phyloP scores from a whole-genome alignment of 1,284 basidiomycete species.

The Thelephora terrestris region DNA sequence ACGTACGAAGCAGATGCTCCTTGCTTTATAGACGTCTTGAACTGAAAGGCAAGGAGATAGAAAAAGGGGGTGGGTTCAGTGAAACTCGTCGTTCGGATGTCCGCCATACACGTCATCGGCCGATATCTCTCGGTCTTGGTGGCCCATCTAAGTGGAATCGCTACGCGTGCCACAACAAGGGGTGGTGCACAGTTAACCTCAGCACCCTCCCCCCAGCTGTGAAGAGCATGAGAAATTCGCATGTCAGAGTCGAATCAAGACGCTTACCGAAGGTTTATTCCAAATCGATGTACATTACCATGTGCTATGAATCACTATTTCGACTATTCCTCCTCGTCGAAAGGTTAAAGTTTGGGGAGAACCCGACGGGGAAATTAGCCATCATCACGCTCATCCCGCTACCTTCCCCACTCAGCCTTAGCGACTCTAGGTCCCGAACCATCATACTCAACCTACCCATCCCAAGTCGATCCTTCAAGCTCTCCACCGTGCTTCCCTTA shows the following conservation, averaged over 20 bases:
- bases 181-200: no score
- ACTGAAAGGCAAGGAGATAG: no score
- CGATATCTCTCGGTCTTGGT: no score
- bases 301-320: neutral
- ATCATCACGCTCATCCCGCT: slow-evolving; percentile 28
- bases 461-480: slow-evolving; percentile 59
- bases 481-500: slow-evolving; percentile 26
- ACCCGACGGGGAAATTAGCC: slow-evolving; percentile 38
- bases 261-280: no score
- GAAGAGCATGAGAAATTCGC: no score
- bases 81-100: no score
- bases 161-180: neutral
- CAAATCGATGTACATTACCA: no score
- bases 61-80: no score
- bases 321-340: slow-evolving; percentile 14
- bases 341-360: slow-evolving; percentile 42
- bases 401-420: slow-evolving; percentile 48
- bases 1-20: no score
- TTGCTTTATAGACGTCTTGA: no score
- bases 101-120: slow-evolving; percentile 1
- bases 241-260: no score
- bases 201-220: no score
- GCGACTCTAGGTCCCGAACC: slow-evolving; percentile 73
- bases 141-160: neutral
- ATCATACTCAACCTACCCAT: slow-evolving; percentile 60